phyloP scores from a whole-genome alignment of 305 asterid species.

The Solanum aculeatissimum region DNA sequence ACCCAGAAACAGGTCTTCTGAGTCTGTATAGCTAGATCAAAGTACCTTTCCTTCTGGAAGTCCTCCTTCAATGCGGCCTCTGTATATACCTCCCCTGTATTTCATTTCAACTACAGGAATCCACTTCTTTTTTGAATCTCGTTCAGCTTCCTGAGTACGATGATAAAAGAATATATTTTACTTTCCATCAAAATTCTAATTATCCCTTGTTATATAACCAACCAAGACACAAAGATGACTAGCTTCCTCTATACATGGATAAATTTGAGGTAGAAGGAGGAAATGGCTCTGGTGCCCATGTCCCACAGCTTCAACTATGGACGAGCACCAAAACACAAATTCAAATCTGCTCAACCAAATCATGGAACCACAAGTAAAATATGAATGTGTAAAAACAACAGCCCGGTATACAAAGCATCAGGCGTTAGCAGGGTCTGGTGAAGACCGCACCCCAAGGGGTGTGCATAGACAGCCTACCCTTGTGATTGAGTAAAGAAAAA shows the following conservation, averaged over 20 bases:
- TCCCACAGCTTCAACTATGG: not conserved
- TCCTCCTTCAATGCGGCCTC: conserved; percentile 90
- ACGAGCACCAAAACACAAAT: not conserved
- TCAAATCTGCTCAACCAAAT: not conserved
- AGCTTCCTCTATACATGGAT: not conserved
- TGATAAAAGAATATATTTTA: not conserved
- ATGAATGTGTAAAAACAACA: not conserved
- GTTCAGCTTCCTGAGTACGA: conserved; percentile 76
- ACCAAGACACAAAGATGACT: not conserved
- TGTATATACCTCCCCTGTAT: conserved; percentile 86
- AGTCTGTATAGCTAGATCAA: conserved; percentile 2
- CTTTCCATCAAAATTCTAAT: not conserved
- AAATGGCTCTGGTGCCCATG: not conserved
- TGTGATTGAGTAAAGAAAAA: not conserved
- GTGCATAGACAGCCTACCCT: not conserved
- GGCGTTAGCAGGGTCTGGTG: not conserved
- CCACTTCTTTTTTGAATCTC: conserved; percentile 85
- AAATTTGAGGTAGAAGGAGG: not conserved
- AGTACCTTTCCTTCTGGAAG: conserved; percentile 99
- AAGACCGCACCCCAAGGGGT: not conserved
- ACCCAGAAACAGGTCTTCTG: not conserved
- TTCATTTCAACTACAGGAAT: conserved; percentile 74
- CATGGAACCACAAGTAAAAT: not conserved
- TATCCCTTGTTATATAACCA: not conserved
- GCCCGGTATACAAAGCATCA: not conserved